phyloP scores from a whole-genome alignment of 2,329 filamentous ascomycete genomes.

The Hypoxylon sp. region DNA sequence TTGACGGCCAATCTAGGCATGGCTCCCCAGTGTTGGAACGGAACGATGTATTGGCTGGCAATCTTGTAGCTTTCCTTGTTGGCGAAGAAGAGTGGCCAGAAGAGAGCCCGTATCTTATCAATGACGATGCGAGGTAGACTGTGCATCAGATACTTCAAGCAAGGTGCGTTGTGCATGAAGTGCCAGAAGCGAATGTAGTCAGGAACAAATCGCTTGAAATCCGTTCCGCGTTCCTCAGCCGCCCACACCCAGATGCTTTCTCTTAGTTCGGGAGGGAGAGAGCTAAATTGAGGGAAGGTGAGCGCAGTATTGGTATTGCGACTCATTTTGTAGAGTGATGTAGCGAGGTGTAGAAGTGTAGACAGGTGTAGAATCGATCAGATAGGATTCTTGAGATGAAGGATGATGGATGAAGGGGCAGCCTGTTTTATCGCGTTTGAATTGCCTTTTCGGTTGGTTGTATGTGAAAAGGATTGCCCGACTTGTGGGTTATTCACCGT shows the following conservation, averaged over 20 bases:
- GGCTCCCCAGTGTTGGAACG: neutral
- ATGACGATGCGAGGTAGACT: neutral
- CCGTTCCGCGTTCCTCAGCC: neutral
- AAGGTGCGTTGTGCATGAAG: neutral
- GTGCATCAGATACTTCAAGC: neutral
- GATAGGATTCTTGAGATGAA: neutral
- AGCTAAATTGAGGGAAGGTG: neutral
- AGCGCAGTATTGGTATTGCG: too few relatives aligned
- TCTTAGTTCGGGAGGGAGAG: slow-evolving; percentile 4
- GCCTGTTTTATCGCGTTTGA: neutral
- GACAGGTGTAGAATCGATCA: neutral
- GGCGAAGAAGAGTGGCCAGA: slow-evolving; percentile 8
- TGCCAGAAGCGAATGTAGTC: slow-evolving; percentile 1
- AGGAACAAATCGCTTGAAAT: neutral
- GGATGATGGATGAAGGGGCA: neutral
- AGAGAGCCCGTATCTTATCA: neutral
- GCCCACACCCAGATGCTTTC: slow-evolving; percentile 9
- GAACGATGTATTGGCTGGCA: neutral
- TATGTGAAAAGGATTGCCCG: neutral
- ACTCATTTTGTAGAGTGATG: neutral
- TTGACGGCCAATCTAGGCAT: neutral
- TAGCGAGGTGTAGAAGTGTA: too few relatives aligned
- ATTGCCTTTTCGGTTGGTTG: neutral
- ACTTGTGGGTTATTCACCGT: neutral
- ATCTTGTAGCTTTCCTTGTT: neutral